Evolutionary conservation across 805 yeast species (phyloP).

Genomic region (Groenewaldozyma salmanticensis): DNA sequence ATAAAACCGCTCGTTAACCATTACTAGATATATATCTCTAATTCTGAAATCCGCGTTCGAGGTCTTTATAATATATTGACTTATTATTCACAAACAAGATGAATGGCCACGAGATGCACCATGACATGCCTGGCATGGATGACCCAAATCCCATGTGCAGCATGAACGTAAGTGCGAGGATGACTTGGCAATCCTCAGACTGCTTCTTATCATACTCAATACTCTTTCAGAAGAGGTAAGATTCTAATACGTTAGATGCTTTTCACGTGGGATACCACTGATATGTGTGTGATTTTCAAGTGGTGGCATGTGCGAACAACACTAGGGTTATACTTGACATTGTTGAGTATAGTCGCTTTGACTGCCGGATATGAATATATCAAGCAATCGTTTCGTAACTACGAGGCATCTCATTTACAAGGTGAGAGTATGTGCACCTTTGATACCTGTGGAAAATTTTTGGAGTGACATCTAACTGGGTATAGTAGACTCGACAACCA

Average conservation of each 20-base stretch:
- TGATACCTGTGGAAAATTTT: no score
- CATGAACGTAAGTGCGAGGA: slow-evolving; percentile 17
- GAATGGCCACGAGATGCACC: slow-evolving; percentile 10
- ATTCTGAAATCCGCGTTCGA: no score
- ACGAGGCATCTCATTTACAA: slow-evolving; percentile 8
- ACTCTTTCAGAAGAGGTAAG: not conserved
- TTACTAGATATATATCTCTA: no score
- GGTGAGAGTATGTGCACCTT: no score
- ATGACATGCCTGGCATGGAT: slow-evolving; percentile 9
- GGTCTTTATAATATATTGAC: no score
- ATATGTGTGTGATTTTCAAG: slow-evolving; percentile 60
- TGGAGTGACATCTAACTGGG: not conserved
- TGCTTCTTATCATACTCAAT: not conserved
- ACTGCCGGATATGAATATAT: slow-evolving; percentile 55
- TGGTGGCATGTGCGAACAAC: slow-evolving; percentile 71
- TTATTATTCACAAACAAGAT: no score
- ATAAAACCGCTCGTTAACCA: no score
- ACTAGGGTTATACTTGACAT: slow-evolving; percentile 41
- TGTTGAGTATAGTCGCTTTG: slow-evolving; percentile 38
- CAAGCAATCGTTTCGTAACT: slow-evolving; percentile 22
- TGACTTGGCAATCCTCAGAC: not conserved
- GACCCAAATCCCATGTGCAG: slow-evolving; percentile 13
- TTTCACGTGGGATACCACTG: slow-evolving; percentile 68
- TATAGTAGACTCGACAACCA: no score
- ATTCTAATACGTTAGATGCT: slow-evolving; percentile 36